phyloP scores from a whole-genome alignment of 768 basidiomycete species.

The Tulasnella sp. region DNA sequence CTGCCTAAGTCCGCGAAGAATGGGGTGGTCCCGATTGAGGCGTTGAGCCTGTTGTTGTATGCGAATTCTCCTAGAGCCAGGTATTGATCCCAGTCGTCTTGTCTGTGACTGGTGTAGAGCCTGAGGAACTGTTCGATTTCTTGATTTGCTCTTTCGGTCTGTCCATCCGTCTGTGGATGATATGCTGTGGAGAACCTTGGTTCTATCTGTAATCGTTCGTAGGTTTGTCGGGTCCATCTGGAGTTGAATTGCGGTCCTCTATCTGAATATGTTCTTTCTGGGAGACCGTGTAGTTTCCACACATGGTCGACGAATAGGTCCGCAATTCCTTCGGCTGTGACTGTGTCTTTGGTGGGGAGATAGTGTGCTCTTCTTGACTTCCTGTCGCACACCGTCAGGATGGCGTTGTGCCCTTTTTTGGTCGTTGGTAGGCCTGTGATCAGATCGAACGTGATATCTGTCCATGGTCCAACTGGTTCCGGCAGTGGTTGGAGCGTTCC shows the following conservation, averaged over 20 bases:
- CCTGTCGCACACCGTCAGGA: neutral
- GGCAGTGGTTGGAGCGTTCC: slow-evolving; percentile 32
- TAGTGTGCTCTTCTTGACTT: slow-evolving; percentile 6
- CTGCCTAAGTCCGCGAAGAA: slow-evolving; percentile 5
- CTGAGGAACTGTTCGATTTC: slow-evolving; percentile 5
- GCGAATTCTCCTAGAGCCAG: neutral
- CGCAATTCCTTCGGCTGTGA: neutral
- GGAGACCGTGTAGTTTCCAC: slow-evolving; percentile 8
- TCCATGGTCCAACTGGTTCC: slow-evolving; percentile 32
- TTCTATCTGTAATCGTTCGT: too few species aligned
- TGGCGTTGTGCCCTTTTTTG: neutral
- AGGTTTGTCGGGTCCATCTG: too few species aligned
- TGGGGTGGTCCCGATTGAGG: neutral
- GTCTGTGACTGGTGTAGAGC: neutral
- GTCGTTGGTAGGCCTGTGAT: slow-evolving; percentile 22
- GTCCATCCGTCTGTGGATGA: slow-evolving; percentile 23
- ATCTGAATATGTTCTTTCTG: neutral
- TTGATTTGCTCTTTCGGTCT: slow-evolving; percentile 19
- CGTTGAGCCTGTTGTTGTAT: neutral
- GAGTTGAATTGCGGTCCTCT: neutral
- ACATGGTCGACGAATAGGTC: slow-evolving; percentile 14
- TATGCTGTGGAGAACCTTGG: neutral
- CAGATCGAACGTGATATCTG: slow-evolving; percentile 32
- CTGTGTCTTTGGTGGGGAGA: neutral
- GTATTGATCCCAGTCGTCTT: neutral